A percentile compares a stretch with the other conserved stretches of the same genome.
Evolutionary conservation across 495 filamentous ascomycete species (phyloP).

Genomic region (Penicillium waksmanii): DNA sequence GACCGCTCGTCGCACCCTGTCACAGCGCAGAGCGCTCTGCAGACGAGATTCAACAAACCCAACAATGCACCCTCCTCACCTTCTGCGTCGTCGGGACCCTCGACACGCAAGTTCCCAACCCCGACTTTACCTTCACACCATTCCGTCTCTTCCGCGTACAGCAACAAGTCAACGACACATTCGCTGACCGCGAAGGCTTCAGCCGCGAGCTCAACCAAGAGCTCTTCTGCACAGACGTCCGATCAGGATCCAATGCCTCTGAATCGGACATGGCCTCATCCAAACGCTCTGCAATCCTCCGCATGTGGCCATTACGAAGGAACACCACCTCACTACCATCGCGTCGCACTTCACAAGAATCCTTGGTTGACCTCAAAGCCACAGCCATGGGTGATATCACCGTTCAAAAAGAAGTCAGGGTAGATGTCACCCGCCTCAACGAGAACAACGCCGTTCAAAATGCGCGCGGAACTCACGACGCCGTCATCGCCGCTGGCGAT

Average conservation of each 20-base stretch:
- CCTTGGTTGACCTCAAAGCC: slow-evolving; percentile 25
- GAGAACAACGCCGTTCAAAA: slow-evolving; percentile 30
- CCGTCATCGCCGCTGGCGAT: slow-evolving; percentile 40
- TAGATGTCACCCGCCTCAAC: slow-evolving; percentile 49
- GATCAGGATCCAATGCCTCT: slow-evolving; percentile 30
- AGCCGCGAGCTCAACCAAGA: slow-evolving; percentile 44
- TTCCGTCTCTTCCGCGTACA: slow-evolving; percentile 60
- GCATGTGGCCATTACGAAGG: slow-evolving; percentile 40
- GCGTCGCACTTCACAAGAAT: slow-evolving; percentile 34
- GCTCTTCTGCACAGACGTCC: slow-evolving; percentile 35
- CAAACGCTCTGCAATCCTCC: slow-evolving; percentile 30
- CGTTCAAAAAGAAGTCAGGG: slow-evolving; percentile 55
- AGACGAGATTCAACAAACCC: slow-evolving; percentile 24
- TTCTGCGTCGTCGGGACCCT: slow-evolving; percentile 62
- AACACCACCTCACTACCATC: slow-evolving; percentile 2
- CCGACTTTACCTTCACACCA: slow-evolving; percentile 51
- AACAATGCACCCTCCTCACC: slow-evolving; percentile 44
- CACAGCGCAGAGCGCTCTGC: slow-evolving; percentile 24
- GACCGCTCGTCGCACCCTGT: slow-evolving; percentile 51
- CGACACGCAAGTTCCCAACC: slow-evolving; percentile 41
- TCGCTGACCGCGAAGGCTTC: slow-evolving; percentile 55
- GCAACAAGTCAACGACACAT: slow-evolving; percentile 56
- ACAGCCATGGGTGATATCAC: slow-evolving; percentile 53
- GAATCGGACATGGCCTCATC: slow-evolving; percentile 33
- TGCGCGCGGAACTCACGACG: slow-evolving; percentile 26